Percentiles rank a stretch among this genome's conserved stretches.
These are phyloP conservation scores for Candida schatavii DNA, from an alignment of 805 yeast species.

Conservation along the genomic window DNA sequence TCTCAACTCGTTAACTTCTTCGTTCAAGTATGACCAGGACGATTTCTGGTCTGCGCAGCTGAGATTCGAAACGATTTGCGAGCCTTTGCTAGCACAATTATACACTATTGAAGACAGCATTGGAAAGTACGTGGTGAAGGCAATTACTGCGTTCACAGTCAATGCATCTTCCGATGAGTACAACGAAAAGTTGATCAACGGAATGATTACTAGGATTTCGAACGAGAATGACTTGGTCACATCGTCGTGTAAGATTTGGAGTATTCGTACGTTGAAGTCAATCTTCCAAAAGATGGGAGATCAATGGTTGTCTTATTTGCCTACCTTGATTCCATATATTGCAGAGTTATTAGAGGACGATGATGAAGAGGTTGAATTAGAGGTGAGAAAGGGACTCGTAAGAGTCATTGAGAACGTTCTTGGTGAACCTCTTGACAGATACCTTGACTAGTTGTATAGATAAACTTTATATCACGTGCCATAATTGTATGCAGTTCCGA, in stretches of 20 bases:
- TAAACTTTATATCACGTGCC: background rate
- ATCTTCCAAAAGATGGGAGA: conserved; percentile 92
- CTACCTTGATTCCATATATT: conserved; percentile 91
- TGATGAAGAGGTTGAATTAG: conserved; percentile 85
- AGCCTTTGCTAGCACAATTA: conserved; percentile 64
- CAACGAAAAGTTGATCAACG: conserved; percentile 59
- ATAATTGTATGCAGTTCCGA: background rate
- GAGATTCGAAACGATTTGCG: conserved; percentile 72
- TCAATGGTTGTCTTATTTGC: conserved; percentile 86
- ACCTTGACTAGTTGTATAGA: conserved; percentile 43
- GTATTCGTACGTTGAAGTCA: conserved; percentile 72
- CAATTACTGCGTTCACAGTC: conserved; percentile 70
- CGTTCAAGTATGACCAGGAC: conserved; percentile 86
- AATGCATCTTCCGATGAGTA: conserved; percentile 67
- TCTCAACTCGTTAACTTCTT: conserved; percentile 67
- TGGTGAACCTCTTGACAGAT: conserved; percentile 92
- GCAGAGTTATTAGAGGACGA: conserved; percentile 96
- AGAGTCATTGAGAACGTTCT: conserved; percentile 87
- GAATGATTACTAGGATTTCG: conserved; percentile 34
- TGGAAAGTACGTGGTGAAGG: conserved; percentile 78
- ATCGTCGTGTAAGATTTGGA: conserved; percentile 76
- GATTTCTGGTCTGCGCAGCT: conserved; percentile 93
- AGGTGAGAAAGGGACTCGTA: conserved; percentile 86
- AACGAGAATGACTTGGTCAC: conserved; percentile 53
- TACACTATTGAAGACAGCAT: conserved; percentile 64